phyloP scores from a whole-genome alignment of 2,329 filamentous ascomycete genomes.

The Claviceps monticola region DNA sequence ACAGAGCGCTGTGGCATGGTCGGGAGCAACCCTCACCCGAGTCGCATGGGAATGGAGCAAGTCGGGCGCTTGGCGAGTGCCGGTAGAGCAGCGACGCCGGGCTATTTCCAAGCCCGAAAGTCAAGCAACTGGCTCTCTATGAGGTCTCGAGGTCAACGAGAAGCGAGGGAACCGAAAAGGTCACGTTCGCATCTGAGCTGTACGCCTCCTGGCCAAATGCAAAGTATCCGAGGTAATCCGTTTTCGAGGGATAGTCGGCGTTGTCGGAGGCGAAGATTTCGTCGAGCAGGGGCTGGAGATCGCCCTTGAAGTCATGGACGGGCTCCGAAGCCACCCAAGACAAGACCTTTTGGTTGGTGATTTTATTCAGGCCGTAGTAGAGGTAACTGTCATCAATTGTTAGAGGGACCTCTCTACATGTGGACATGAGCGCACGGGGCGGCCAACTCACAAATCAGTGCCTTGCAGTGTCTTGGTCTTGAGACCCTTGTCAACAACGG shows the following conservation, averaged over 20 bases:
- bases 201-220: constrained; percentile 38
- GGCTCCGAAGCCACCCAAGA: constrained; percentile 31
- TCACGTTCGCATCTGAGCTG: constrained; percentile 28
- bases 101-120: not conserved
- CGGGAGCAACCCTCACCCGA: not conserved
- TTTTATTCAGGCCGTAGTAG: constrained; percentile 26
- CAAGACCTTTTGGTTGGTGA: constrained; percentile 28
- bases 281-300: constrained; percentile 31
- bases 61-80: not conserved
- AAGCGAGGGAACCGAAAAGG: constrained; percentile 20
- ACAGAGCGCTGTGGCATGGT: not conserved
- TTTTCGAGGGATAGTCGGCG: constrained; percentile 20
- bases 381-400: constrained; percentile 18
- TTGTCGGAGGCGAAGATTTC: constrained; percentile 22
- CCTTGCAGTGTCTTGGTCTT: constrained; percentile 25
- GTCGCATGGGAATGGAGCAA: not conserved
- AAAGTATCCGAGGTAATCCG: constrained; percentile 37
- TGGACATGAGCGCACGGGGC: not conserved
- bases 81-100: not conserved
- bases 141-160: constrained; percentile 3
- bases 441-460: constrained; percentile 26
- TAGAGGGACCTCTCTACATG: not conserved
- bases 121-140: not conserved
- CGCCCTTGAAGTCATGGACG: constrained; percentile 28
- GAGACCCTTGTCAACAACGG: constrained; percentile 10